Percentiles rank a stretch among this genome's conserved stretches.
Conservation (phyloP, 1,139 yeast species). For the Candida albicans region DNA sequence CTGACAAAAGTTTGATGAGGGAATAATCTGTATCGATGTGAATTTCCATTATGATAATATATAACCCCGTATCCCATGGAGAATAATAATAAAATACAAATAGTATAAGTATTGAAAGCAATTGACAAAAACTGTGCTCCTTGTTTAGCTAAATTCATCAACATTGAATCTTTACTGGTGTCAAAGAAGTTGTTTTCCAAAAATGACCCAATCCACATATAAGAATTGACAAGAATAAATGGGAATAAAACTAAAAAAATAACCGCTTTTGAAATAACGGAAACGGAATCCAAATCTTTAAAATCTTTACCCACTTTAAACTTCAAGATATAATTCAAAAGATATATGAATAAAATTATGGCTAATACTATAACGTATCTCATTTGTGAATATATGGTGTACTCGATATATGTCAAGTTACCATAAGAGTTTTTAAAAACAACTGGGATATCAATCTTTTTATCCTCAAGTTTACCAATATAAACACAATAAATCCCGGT, state of each 20-base stretch:
- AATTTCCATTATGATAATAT: constrained; percentile 27
- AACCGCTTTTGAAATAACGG: constrained; percentile 34
- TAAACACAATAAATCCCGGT: constrained; percentile 39
- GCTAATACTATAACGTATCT: constrained; percentile 20
- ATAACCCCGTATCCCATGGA: constrained; percentile 44
- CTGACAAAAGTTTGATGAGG: constrained; percentile 23
- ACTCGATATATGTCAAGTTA: constrained; percentile 22
- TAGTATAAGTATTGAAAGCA: constrained; percentile 8
- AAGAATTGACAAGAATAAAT: constrained; percentile 13
- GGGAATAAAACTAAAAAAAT: constrained; percentile 34
- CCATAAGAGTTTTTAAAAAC: constrained; percentile 29
- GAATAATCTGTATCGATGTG: constrained; percentile 28
- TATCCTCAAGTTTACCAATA: constrained; percentile 24
- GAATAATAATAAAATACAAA: constrained; percentile 26
- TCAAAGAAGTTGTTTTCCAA: constrained; percentile 19
- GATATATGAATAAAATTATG: constrained; percentile 19
- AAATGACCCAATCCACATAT: constrained; percentile 16
- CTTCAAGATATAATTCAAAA: constrained; percentile 29
- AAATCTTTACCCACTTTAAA: constrained; percentile 32
- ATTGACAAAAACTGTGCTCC: constrained; percentile 5
- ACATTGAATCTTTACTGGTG: constrained; percentile 6
- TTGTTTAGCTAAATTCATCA: constrained; percentile 3
- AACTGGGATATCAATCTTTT: constrained; percentile 20
- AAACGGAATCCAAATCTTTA: constrained; percentile 31
- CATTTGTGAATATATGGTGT: constrained; percentile 21